phyloP scores from a whole-genome alignment of 2,329 filamentous ascomycete genomes.

The Colletotrichum sp. region DNA sequence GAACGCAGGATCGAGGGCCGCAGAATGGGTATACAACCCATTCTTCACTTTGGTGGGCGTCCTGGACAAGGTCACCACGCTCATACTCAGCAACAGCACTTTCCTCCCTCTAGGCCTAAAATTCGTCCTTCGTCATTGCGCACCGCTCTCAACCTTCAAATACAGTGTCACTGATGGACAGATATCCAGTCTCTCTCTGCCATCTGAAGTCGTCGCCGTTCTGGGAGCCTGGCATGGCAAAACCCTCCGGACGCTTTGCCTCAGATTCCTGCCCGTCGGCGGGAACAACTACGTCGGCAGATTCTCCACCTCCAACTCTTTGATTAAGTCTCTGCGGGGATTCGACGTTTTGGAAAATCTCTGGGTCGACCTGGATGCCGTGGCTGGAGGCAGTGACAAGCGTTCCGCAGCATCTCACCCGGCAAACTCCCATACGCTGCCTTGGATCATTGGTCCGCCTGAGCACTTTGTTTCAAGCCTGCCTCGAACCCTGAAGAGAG shows the following conservation, averaged over 20 bases:
- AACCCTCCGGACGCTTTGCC: neutral
- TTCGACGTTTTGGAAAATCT: neutral
- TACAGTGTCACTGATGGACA: neutral
- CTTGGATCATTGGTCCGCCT: neutral
- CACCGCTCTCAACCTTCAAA: neutral
- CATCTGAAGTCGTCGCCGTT: neutral
- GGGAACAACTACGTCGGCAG: accelerated
- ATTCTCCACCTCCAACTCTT: neutral
- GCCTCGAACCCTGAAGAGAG: neutral
- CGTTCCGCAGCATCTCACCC: neutral
- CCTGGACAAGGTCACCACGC: neutral
- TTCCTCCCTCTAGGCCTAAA: accelerated
- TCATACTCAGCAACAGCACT: neutral
- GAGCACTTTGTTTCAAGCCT: neutral
- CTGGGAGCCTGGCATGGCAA: neutral
- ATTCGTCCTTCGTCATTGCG: accelerated
- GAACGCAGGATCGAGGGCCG: too few species aligned
- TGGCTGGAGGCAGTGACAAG: neutral
- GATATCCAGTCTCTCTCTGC: accelerated
- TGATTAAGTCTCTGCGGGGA: accelerated
- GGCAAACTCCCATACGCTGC: neutral
- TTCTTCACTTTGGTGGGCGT: neutral
- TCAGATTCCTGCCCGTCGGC: neutral
- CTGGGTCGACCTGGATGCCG: neutral
- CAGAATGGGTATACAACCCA: neutral